phyloP scores from a whole-genome alignment of 257 asterid species.

The Capsicum pubescens region DNA sequence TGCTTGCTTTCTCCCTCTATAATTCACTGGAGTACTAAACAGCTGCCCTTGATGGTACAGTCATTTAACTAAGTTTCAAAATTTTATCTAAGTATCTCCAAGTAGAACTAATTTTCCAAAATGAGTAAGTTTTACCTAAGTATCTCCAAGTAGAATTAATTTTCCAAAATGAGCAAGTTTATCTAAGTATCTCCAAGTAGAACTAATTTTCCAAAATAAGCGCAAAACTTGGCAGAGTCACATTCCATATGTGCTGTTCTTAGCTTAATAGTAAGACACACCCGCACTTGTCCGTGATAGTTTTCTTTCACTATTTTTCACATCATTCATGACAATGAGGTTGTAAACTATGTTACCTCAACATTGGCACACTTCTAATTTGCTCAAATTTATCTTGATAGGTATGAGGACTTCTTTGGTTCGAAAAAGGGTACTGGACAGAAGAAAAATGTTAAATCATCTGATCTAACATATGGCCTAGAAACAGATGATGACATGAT shows the following conservation, averaged over 20 bases:
- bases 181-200: not conserved
- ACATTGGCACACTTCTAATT: slow-evolving; percentile 8
- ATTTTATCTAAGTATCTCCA: not conserved
- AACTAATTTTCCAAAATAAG: not conserved
- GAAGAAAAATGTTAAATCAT: slow-evolving; percentile 57
- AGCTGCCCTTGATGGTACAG: not conserved
- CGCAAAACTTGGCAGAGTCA: not conserved
- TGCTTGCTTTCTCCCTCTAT: not conserved
- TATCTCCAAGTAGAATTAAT: not conserved
- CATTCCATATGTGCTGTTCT: not conserved
- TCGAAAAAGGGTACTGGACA: slow-evolving; percentile 42
- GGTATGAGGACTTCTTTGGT: slow-evolving; percentile 73
- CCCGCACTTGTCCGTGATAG: not conserved
- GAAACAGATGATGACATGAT: slow-evolving; percentile 52
- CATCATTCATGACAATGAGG: not conserved
- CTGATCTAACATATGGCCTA: slow-evolving; percentile 53
- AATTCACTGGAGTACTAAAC: not conserved
- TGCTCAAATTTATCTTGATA: not conserved
- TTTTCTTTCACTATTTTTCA: not conserved
- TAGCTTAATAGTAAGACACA: not conserved
- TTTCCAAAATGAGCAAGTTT: not conserved
- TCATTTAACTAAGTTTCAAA: not conserved
- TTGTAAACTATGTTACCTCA: slow-evolving; percentile 22
- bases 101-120: not conserved
- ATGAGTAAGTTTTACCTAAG: not conserved